These are phyloP conservation scores for Ascomycota sp. DNA, from an alignment of 2,329 filamentous ascomycete species.

Conservation along the genomic window DNA sequence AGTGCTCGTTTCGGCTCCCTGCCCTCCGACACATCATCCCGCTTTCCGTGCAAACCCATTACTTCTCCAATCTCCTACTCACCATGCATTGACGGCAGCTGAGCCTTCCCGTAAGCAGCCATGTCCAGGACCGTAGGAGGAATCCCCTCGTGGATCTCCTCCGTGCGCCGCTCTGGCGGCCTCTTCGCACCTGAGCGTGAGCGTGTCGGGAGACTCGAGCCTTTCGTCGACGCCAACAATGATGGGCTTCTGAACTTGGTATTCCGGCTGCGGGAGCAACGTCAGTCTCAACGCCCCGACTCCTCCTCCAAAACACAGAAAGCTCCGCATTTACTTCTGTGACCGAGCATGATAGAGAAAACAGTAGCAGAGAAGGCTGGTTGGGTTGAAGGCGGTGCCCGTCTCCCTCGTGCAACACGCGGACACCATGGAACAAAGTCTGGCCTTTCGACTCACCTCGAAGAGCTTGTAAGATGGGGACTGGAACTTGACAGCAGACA, in stretches of 20 bases:
- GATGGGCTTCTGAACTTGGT: slow-evolving; percentile 32
- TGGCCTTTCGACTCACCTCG: slow-evolving; percentile 29
- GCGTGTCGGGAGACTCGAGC: slow-evolving; percentile 35
- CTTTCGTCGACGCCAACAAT: slow-evolving; percentile 33
- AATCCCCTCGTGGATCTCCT: slow-evolving; percentile 34
- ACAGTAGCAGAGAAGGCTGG: slow-evolving; percentile 1
- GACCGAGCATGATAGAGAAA: background rate
- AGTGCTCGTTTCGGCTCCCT: too few species aligned
- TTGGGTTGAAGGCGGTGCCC: background rate
- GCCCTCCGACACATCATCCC: background rate
- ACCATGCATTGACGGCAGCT: slow-evolving; percentile 65
- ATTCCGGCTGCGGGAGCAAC: slow-evolving; percentile 22
- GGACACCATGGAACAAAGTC: slow-evolving; percentile 12
- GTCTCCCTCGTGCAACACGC: background rate
- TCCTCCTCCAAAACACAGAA: slow-evolving; percentile 4
- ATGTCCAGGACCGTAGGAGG: slow-evolving; percentile 20
- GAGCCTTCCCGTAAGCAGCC: slow-evolving; percentile 51
- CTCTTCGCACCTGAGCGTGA: slow-evolving; percentile 36
- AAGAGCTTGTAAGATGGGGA: slow-evolving; percentile 36
- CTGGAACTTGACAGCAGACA: slow-evolving; percentile 37
- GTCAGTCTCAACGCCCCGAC: slow-evolving; percentile 7
- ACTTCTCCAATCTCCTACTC: slow-evolving; percentile 19
- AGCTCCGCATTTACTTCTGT: background rate
- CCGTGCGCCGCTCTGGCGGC: slow-evolving; percentile 30
- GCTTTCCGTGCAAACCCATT: background rate